Percentiles rank a stretch among this genome's conserved stretches.
phyloP scores from a whole-genome alignment of 495 filamentous ascomycete species.

The Lasiosphaeria ovina region DNA sequence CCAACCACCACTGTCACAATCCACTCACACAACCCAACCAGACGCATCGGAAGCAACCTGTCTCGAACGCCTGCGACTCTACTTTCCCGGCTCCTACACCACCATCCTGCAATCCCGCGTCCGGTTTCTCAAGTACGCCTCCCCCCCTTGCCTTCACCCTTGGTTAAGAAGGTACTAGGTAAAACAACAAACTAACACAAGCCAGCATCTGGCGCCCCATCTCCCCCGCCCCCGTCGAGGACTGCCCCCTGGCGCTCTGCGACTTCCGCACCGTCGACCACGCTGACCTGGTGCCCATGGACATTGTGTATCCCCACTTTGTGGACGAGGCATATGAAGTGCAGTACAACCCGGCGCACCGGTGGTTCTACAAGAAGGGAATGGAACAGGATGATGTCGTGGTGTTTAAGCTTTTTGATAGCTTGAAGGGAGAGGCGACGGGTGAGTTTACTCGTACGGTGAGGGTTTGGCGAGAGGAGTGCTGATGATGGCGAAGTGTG shows the following conservation, averaged over 20 bases:
- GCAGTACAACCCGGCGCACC: constrained; percentile 13
- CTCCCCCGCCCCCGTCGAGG: constrained; percentile 11
- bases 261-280: constrained; percentile 16
- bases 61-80: constrained; percentile 7
- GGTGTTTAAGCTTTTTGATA: constrained; percentile 17
- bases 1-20: no score
- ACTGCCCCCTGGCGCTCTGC: constrained; percentile 17
- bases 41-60: constrained; percentile 13
- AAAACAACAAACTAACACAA: no score
- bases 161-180: no score
- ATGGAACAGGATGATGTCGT: constrained; percentile 12
- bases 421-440: constrained; percentile 8
- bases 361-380: constrained; percentile 19
- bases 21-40: not conserved
- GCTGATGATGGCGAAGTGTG: constrained; percentile 3
- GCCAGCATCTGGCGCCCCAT: constrained; percentile 16
- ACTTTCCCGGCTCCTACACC: constrained; percentile 12
- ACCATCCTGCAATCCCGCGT: constrained; percentile 10
- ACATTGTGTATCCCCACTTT: constrained; percentile 16
- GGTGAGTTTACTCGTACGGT: constrained; percentile 1
- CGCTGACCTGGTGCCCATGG: constrained; percentile 5
- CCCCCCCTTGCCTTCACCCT: not conserved
- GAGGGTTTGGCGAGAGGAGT: not conserved
- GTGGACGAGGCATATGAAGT: constrained; percentile 18
- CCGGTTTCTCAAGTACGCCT: constrained; percentile 13